Conservation (phyloP, 2,329 filamentous ascomycete species). For the Fusarium sp. region DNA sequence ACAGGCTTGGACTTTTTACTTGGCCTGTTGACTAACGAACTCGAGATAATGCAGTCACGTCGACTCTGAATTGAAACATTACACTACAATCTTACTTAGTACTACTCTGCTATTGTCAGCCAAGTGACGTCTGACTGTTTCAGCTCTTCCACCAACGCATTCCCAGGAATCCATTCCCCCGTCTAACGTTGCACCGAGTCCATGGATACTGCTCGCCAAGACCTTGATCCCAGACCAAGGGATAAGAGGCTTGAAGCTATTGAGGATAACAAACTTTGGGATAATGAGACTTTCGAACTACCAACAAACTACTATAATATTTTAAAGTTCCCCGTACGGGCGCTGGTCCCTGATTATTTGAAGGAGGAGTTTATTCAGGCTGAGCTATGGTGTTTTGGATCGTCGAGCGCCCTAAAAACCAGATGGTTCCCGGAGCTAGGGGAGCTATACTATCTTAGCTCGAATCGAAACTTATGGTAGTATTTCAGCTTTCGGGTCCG, state of each 20-base stretch:
- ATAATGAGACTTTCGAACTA: neutral
- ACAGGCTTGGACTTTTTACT: constrained; percentile 10
- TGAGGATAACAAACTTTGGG: neutral
- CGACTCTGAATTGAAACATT: constrained; percentile 21
- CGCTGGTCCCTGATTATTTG: neutral
- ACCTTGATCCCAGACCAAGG: neutral
- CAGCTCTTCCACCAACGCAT: neutral
- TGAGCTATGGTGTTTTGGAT: constrained; percentile 14
- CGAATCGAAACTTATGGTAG: neutral
- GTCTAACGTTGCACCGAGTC: constrained; percentile 9
- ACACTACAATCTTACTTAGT: neutral
- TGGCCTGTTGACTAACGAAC: constrained; percentile 10
- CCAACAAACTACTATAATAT: neutral
- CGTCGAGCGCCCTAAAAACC: neutral
- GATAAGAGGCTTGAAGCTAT: neutral
- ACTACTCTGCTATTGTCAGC: neutral
- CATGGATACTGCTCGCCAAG: constrained; percentile 4
- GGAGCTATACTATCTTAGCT: neutral
- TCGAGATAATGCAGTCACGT: constrained; percentile 35
- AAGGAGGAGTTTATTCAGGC: neutral
- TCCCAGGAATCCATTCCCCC: neutral
- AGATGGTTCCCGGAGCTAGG: constrained; percentile 7
- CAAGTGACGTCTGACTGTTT: constrained; percentile 6
- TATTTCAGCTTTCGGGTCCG: neutral
- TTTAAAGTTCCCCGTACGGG: constrained; percentile 4